Evolutionary conservation across 495 filamentous ascomycete species (phyloP).

Genomic region (Sphaerosporella brunnea): DNA sequence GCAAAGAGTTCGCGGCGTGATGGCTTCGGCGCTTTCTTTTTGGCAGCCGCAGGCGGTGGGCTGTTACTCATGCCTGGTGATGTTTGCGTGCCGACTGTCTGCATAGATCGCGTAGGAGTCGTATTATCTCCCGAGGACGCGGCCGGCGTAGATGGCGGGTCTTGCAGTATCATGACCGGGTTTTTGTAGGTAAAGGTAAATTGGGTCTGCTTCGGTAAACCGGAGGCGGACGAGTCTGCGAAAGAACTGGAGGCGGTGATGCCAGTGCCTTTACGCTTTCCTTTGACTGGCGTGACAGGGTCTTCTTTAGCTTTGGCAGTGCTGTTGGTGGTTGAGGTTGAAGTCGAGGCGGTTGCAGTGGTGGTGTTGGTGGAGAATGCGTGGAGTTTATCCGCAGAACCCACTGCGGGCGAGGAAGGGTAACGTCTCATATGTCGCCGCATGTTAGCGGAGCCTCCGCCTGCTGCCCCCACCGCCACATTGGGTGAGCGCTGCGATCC

Average conservation of each 20-base stretch:
- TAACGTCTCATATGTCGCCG: slow-evolving; percentile 18
- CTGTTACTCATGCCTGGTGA: slow-evolving; percentile 23
- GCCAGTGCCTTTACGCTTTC: slow-evolving; percentile 6
- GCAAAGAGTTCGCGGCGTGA: slow-evolving; percentile 42
- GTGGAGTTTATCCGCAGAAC: background rate
- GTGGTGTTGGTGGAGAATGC: too few relatives aligned
- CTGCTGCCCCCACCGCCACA: slow-evolving; percentile 14
- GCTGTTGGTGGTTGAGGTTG: too few relatives aligned
- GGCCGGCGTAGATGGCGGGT: slow-evolving; percentile 13
- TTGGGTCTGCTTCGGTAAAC: slow-evolving; percentile 24
- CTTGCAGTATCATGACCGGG: slow-evolving; percentile 18
- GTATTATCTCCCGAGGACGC: slow-evolving; percentile 5
- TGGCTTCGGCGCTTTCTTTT: slow-evolving; percentile 40
- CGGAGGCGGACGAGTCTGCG: too few relatives aligned
- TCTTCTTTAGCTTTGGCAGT: slow-evolving; percentile 7
- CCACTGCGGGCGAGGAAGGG: slow-evolving; percentile 17
- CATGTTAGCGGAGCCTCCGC: slow-evolving; percentile 20
- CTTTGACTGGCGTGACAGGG: slow-evolving; percentile 16
- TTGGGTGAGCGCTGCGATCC: slow-evolving; percentile 21
- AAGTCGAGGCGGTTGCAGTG: background rate
- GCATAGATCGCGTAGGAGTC: slow-evolving; percentile 20
- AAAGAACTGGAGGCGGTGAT: too few relatives aligned
- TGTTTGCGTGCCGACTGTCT: slow-evolving; percentile 26
- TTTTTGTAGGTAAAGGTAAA: slow-evolving; percentile 26
- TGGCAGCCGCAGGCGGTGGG: slow-evolving; percentile 31